Evolutionary conservation across 805 yeast genomes (phyloP), one percentile per base, ranked within the genome.

Genomic region (Torulaspora microellipsoides): DNA sequence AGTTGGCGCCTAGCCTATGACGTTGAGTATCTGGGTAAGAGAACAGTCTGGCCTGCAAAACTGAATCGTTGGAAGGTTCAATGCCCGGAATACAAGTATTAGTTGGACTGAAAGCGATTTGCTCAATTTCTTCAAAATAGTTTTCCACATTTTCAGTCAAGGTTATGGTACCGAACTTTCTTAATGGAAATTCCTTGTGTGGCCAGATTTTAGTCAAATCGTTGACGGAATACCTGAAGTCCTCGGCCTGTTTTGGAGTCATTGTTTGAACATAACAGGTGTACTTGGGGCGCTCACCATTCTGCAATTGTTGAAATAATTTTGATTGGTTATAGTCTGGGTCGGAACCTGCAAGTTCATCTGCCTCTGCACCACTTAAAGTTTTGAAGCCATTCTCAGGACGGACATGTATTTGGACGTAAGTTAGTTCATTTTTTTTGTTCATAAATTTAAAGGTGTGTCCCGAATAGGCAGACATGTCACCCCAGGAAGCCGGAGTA

Each of bases 151-250:
- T 78, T 58, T 71, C 69, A 65, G 80, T 72, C 51, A 79, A 67
- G 9, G 71, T 71, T 46, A 80, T 63, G 57, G 71, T 70, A 51
- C 83, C 95, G 64, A 87, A 82, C 66, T 78, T 80, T 66, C 95
- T 77, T 70, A 87, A 67, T 62, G 95, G 95, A 74, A 77, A 87
- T 43, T 86, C 81, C 56, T 70, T 71, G 64, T 87, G 91, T 25
- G 95, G 87, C 95, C 95, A 86, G 43, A 84, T 81, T 71, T 87
- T 88, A 53, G 96, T 87, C 65, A 87, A 75, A 67, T 87, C 96
- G 62, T 84, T 86, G 40, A 88, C 86, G 8, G 90, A 83, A 69
- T 83, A 86, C 60, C 82, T 82, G 41, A 77, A 78, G 50, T 78
- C 68, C 65, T 82, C 78, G 44, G 95, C 90, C 68, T 87, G 82